Base-by-base conservation (phyloP, 192 early-diverging fungal genomes). In the Rhizoclosmatium sp. region DNA sequence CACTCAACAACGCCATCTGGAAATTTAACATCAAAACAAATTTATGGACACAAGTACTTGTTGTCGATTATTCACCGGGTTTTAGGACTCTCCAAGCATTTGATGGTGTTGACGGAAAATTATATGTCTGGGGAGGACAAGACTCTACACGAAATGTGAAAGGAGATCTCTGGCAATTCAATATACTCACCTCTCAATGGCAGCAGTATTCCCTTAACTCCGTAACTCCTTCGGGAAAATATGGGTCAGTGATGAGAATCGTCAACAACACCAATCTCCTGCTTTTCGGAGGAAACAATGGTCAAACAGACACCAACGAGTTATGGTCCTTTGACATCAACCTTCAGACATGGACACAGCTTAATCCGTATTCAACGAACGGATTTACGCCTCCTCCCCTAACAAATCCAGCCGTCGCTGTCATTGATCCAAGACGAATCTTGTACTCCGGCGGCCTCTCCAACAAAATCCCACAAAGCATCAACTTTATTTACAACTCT, bases 41-140 rank as follows among this genome's bases (percentile, higher is more conserved):
- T 40, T 12, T 44, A 5, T 75, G 73, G 73, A 65, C 41, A 21
- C 23, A 61, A 9, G 31, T 75, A 21, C 31, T 31, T 31, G 41
- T 14, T 10, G 42, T 45, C 58, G n/a, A 14, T 42, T 16, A n/a
- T 31, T 31, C 21, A 10, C 73, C 73, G 4, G 56, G 59, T 21
- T 10, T 42, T 10, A 23, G 73, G 10, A 31, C 60, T 12, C 23
- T 31, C 19, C 73, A 75, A 31, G 23, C 73, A 7, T 39, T 16
- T 44, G 73, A 58, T n/a, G 12, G 10, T 64, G 10, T 47, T 5
- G 45, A 65, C 41, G 73, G 64, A 59, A 44, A 19, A 5, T 16
- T 64, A 3, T 75, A 65, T 10, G 41, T 62, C 23, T 75, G 31
- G 23, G 73, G 73, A 59, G 67, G 67, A n/a, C 73, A 75, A 64